Conservation (phyloP, 164 flowering plant species). For the Magnolia changhungtana region DNA sequence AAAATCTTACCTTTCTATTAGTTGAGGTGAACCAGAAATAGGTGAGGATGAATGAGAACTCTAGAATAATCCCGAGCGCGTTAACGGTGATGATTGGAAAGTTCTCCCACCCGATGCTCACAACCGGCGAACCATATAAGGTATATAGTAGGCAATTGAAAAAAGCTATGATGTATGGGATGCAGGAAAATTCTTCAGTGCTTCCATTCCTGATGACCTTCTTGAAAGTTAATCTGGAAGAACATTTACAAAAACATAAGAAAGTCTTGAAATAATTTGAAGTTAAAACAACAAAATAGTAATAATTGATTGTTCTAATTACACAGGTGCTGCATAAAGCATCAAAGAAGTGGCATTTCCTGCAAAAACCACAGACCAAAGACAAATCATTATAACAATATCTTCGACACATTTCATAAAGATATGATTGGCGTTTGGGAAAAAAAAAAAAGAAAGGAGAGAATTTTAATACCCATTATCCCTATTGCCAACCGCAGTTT, state of each 20-base stretch:
- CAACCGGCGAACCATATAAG: constrained; percentile 77
- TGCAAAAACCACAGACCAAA: constrained; percentile 25
- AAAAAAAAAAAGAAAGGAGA: not conserved
- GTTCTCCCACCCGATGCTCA: constrained; percentile 68
- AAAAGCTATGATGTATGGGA: constrained; percentile 60
- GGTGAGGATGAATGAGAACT: constrained; percentile 53
- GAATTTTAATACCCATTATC: constrained; percentile 34
- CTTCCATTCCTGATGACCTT: constrained; percentile 61
- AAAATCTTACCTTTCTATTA: constrained; percentile 45
- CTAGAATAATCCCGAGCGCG: constrained; percentile 58
- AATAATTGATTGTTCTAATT: not conserved
- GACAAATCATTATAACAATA: not conserved
- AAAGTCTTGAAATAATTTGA: not conserved
- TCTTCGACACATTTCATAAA: not conserved
- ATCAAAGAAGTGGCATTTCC: constrained; percentile 65
- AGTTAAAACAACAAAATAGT: not conserved
- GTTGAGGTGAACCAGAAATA: constrained; percentile 50
- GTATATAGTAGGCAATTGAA: constrained; percentile 59
- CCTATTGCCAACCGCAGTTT: constrained; percentile 37
- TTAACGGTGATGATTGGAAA: constrained; percentile 58
- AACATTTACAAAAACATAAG: not conserved
- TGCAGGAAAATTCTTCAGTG: constrained; percentile 64
- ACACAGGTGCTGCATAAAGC: constrained; percentile 69
- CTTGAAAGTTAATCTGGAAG: constrained; percentile 52
- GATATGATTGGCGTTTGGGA: no score